Evolutionary conservation across 495 filamentous ascomycete species (phyloP).

Genomic region (Penicillium bovifimosum): DNA sequence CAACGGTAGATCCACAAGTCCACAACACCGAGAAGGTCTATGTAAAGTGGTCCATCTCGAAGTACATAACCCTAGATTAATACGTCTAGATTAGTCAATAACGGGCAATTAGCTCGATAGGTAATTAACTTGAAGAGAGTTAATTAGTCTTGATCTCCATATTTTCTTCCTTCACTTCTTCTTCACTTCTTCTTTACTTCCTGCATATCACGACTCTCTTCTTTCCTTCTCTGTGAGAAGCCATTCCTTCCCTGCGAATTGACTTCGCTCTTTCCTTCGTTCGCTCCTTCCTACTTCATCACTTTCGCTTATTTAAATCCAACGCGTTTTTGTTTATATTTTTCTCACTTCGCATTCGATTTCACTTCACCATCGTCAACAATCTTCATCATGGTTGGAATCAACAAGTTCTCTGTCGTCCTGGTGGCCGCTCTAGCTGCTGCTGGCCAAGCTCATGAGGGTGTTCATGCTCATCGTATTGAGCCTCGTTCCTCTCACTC

Average conservation of each 20-base stretch:
- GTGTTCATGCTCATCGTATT: slow-evolving; percentile 30
- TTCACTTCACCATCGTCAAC: slow-evolving; percentile 19
- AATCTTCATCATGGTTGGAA: slow-evolving; percentile 33
- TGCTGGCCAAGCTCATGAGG: slow-evolving; percentile 37
- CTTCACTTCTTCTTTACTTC: too few relatives aligned
- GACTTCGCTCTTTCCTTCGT: slow-evolving; percentile 37
- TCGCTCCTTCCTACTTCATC: slow-evolving; percentile 11
- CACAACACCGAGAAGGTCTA: too few relatives aligned
- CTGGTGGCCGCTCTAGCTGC: slow-evolving; percentile 46
- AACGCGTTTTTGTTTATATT: neutral
- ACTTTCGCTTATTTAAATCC: neutral
- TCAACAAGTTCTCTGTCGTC: slow-evolving; percentile 45
- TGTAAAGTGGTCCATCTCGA: neutral
- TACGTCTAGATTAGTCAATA: too few relatives aligned
- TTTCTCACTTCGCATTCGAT: neutral
- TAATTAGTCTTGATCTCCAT: slow-evolving; percentile 13
- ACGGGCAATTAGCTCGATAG: neutral
- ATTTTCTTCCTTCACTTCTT: slow-evolving; percentile 21
- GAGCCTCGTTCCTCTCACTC: slow-evolving; percentile 16
- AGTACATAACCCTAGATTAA: too few relatives aligned
- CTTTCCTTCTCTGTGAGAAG: slow-evolving; percentile 29
- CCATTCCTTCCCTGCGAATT: slow-evolving; percentile 44
- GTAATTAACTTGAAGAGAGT: slow-evolving; percentile 8
- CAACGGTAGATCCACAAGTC: slow-evolving; percentile 2
- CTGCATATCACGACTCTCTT: too few relatives aligned